Percentiles rank a stretch among this genome's conserved stretches.
Evolutionary conservation across 2,329 filamentous ascomycete genomes (phyloP).

Genomic region (Pestalotiopsis sp.): DNA sequence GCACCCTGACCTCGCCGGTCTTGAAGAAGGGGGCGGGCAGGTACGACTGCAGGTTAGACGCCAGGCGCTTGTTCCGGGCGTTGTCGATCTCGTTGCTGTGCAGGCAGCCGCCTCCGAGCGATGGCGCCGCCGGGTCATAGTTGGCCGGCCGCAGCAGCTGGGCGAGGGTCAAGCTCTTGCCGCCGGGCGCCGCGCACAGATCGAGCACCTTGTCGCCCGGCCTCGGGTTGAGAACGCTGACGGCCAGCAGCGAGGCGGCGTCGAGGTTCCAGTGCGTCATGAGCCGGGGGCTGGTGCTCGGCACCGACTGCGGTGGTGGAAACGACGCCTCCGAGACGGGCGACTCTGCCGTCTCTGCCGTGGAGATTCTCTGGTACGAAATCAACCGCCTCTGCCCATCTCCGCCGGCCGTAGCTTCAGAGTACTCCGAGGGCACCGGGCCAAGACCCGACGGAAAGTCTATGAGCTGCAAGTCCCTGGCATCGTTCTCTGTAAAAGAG

Average conservation of each 20-base stretch:
- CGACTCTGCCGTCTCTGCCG: slow-evolving; percentile 13
- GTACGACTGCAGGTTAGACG: slow-evolving; percentile 27
- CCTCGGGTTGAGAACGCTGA: slow-evolving; percentile 33
- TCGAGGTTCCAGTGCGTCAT: slow-evolving; percentile 34
- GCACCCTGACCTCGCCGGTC: slow-evolving; percentile 23
- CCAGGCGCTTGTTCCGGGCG: slow-evolving; percentile 33
- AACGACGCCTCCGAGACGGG: slow-evolving; percentile 21
- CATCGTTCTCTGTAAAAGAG: slow-evolving; percentile 19
- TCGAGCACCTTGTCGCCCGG: slow-evolving; percentile 40
- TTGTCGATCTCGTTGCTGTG: slow-evolving; percentile 39
- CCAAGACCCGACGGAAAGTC: slow-evolving; percentile 16
- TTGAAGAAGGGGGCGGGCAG: slow-evolving; percentile 25
- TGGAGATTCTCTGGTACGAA: slow-evolving; percentile 22
- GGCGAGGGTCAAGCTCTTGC: slow-evolving; percentile 35
- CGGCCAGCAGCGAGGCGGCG: slow-evolving; percentile 31
- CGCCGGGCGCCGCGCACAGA: slow-evolving; percentile 39
- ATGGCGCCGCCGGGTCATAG: slow-evolving; percentile 17
- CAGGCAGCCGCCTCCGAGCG: slow-evolving; percentile 31
- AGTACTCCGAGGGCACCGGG: neutral
- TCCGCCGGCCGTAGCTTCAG: neutral
- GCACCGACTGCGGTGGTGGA: slow-evolving; percentile 23
- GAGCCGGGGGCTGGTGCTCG: slow-evolving; percentile 17
- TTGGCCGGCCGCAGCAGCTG: slow-evolving; percentile 29
- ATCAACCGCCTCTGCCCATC: slow-evolving; percentile 9
- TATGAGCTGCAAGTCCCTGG: slow-evolving; percentile 17